These are phyloP conservation scores for Phragmites australis DNA, from an alignment of 176 grass and related monocot genomes.

Conservation along the genomic window DNA sequence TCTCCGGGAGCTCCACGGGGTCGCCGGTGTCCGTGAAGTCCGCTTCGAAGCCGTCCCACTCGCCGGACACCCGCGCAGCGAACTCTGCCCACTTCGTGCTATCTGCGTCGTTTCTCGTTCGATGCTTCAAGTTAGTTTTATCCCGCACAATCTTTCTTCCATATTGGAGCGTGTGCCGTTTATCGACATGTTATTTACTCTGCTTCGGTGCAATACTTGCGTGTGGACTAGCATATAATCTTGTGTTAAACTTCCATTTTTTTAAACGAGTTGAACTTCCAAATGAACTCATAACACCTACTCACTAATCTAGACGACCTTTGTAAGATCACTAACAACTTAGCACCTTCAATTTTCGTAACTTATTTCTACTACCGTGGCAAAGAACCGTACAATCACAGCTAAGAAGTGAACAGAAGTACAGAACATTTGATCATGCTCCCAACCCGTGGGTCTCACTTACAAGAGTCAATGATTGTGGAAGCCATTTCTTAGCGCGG, in stretches of 20 bases:
- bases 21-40: constrained; percentile 74
- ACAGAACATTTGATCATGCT: background rate
- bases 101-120: background rate
- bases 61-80: constrained; percentile 72
- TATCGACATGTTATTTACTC: background rate
- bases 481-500: no score
- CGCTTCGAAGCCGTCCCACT: constrained; percentile 92
- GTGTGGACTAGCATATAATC: background rate
- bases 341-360: no score
- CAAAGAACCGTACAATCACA: background rate
- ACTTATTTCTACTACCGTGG: no score
- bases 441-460: background rate
- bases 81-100: constrained; percentile 55
- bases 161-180: constrained; percentile 25
- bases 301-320: background rate
- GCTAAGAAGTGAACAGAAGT: background rate
- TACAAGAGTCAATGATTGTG: no score
- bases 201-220: background rate
- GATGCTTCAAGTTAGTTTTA: background rate
- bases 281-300: background rate
- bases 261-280: no score
- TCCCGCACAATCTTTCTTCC: background rate
- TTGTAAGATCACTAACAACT: background rate
- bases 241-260: no score
- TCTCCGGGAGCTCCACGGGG: constrained; percentile 70